Conservation (phyloP, 2,329 filamentous ascomycete genomes). For the Phyllosticta capitalensis region DNA sequence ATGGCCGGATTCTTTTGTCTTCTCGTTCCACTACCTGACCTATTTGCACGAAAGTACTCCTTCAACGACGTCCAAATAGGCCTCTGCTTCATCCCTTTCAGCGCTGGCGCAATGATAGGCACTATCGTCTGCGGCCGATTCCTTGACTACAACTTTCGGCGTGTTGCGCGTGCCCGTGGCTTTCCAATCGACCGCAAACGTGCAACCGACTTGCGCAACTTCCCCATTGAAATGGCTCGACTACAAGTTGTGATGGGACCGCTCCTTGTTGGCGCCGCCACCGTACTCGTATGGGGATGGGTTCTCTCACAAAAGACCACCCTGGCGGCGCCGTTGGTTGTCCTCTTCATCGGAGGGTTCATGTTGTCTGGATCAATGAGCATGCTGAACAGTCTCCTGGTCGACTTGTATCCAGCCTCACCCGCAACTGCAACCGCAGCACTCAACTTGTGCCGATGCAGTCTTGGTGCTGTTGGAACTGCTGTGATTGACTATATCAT, state of each 20-base stretch:
- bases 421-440: constrained; percentile 34
- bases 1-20: constrained; percentile 29
- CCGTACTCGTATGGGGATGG: constrained; percentile 34
- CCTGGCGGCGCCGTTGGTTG: constrained; percentile 33
- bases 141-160: constrained; percentile 65
- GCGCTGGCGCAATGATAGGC: constrained; percentile 23
- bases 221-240: constrained; percentile 41
- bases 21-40: constrained; percentile 30
- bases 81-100: constrained; percentile 23
- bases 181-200: constrained; percentile 52
- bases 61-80: constrained; percentile 36
- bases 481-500: constrained; percentile 23
- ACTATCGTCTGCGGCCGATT: constrained; percentile 41
- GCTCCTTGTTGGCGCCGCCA: constrained; percentile 24
- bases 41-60: constrained; percentile 34
- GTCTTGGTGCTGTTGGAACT: constrained; percentile 23
- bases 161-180: constrained; percentile 52
- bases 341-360: constrained; percentile 45
- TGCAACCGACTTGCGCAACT: constrained; percentile 42
- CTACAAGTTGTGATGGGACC: constrained; percentile 32
- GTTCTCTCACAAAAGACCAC: constrained; percentile 26
- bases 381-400: constrained; percentile 36
- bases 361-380: constrained; percentile 45
- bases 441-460: constrained; percentile 22
- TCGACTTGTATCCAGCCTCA: constrained; percentile 32